Evolutionary conservation across 768 basidiomycete genomes (phyloP).

Genomic region (Kwoniella dendrophila): DNA sequence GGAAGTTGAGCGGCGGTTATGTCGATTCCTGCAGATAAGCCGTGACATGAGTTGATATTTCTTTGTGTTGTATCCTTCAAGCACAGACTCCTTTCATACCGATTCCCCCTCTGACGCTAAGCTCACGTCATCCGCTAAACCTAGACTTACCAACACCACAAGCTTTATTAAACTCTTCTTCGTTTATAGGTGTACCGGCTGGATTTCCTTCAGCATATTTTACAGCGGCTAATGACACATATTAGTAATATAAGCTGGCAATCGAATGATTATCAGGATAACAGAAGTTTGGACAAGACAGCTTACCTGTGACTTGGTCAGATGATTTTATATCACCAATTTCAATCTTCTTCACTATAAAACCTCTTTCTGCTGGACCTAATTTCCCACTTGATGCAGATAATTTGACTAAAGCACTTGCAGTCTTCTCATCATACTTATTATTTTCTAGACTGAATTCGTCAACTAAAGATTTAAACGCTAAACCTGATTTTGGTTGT

Average conservation of each 20-base stretch:
- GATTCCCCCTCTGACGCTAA: too few relatives aligned
- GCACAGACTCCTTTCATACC: too few relatives aligned
- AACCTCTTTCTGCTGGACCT: conserved; percentile 63
- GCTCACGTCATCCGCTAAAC: background rate
- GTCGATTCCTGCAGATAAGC: conserved; percentile 67
- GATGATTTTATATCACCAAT: conserved; percentile 72
- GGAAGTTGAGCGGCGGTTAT: conserved; percentile 71
- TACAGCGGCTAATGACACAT: conserved; percentile 63
- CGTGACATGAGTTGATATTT: background rate
- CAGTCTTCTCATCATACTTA: conserved; percentile 73
- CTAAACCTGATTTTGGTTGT: conserved; percentile 71
- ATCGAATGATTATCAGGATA: background rate
- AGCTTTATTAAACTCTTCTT: conserved; percentile 69
- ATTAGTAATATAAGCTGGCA: background rate
- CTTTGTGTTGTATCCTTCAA: too few relatives aligned
- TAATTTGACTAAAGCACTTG: conserved; percentile 69
- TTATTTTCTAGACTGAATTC: conserved; percentile 60
- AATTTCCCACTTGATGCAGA: conserved; percentile 68
- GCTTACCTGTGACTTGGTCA: conserved; percentile 84
- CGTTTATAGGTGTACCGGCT: conserved; percentile 62
- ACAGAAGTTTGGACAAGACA: too few relatives aligned
- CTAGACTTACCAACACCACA: conserved; percentile 85
- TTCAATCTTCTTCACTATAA: conserved; percentile 69
- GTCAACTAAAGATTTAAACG: conserved; percentile 71
- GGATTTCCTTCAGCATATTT: conserved; percentile 71